phyloP scores from a whole-genome alignment of 2,329 filamentous ascomycete species.

The Phaeomoniella chlamydospora region DNA sequence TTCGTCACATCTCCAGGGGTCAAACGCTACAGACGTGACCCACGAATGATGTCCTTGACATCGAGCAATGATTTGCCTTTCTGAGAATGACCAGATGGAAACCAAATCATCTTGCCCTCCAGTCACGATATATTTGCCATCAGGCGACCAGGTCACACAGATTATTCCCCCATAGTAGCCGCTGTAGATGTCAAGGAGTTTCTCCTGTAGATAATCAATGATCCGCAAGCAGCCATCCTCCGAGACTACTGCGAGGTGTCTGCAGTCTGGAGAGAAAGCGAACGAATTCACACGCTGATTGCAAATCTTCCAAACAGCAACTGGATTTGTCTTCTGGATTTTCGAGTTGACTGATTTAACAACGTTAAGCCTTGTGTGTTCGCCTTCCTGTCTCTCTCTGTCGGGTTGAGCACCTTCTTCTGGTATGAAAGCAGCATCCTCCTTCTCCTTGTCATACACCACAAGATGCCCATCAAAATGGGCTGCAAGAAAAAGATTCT shows the following conservation, averaged over 20 bases:
- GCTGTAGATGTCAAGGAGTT: constrained; percentile 65
- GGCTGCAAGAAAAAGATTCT: constrained; percentile 80
- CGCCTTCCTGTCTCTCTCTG: constrained; percentile 18
- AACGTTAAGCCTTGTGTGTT: constrained; percentile 44
- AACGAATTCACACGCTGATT: constrained; percentile 85
- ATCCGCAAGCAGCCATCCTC: constrained; percentile 84
- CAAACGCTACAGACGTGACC: constrained; percentile 87
- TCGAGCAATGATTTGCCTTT: constrained; percentile 71
- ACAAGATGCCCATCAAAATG: constrained; percentile 84
- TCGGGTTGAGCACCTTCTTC: constrained; percentile 35
- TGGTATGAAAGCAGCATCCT: constrained; percentile 64
- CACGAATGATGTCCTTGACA: constrained; percentile 94
- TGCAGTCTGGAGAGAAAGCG: constrained; percentile 78
- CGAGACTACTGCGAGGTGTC: constrained; percentile 76
- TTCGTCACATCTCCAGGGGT: constrained; percentile 93
- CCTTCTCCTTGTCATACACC: constrained; percentile 95
- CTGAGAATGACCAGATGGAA: constrained; percentile 84
- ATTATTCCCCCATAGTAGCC: constrained; percentile 89
- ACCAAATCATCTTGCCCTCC: constrained; percentile 93
- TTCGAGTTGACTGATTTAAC: constrained; percentile 86
- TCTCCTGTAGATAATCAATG: constrained; percentile 82
- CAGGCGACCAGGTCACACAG: constrained; percentile 94
- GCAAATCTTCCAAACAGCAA: constrained; percentile 83
- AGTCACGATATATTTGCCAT: constrained; percentile 88
- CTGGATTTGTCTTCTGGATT: constrained; percentile 86